These are phyloP conservation scores for Auricularia cornea DNA, from an alignment of 768 basidiomycete species.

Conservation along the genomic window DNA sequence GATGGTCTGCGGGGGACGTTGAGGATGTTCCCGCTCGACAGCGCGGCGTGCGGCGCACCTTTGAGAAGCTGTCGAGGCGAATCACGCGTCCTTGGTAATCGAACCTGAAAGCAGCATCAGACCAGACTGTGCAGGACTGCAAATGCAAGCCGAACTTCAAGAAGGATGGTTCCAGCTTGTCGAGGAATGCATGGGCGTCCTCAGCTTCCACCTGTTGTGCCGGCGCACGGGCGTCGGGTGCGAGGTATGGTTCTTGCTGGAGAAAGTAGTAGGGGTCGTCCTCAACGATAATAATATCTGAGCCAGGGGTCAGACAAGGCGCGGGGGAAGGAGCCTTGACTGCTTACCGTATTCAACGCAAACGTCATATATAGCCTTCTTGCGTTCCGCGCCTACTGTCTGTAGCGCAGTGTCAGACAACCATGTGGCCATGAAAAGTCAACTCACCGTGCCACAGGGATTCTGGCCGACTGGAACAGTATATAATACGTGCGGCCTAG, in stretches of 20 bases:
- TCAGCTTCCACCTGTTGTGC: background rate
- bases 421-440: background rate
- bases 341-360: conserved; percentile 66
- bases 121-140: background rate
- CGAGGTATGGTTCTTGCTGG: conserved; percentile 49
- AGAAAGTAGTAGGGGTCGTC: conserved; percentile 81
- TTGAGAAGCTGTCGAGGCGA: conserved; percentile 72
- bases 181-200: conserved; percentile 35
- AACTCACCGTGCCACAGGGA: conserved; percentile 61
- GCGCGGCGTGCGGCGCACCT: conserved; percentile 31
- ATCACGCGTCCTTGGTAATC: conserved; percentile 81
- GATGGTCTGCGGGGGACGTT: conserved; percentile 43
- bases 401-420: conserved; percentile 17
- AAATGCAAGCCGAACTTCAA: conserved; percentile 27
- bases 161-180: conserved; percentile 50
- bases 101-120: conserved; percentile 17
- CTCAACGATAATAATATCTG: conserved; percentile 71
- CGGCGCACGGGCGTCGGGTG: conserved; percentile 28
- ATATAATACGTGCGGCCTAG: conserved; percentile 63
- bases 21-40: background rate
- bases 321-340: background rate
- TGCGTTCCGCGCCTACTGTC: conserved; percentile 55
- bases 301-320: background rate
- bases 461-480: conserved; percentile 80
- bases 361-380: conserved; percentile 71